Conservation (phyloP, 257 asterid species). For the Capsicum baccatum region DNA sequence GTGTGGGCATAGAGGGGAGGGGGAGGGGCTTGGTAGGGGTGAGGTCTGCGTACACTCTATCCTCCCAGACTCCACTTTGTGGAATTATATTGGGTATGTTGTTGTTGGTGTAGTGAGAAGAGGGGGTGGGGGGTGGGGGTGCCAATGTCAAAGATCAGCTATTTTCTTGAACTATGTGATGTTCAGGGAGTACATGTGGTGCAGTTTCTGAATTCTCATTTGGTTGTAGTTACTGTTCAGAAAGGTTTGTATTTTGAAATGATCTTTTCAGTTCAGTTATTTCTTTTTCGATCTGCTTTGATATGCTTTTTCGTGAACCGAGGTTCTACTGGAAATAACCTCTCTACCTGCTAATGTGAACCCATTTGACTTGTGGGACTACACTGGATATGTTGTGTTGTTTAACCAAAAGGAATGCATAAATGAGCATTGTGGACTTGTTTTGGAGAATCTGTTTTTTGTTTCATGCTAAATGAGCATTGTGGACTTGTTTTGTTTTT, state of each 20-base stretch:
- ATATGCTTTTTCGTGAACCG: not conserved
- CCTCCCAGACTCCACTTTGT: too few relatives aligned
- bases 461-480: conserved; percentile 32
- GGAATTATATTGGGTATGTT: too few relatives aligned
- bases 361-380: not conserved
- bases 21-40: too few relatives aligned
- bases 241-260: not conserved
- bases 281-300: not conserved
- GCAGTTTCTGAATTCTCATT: conserved; percentile 10
- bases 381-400: not conserved
- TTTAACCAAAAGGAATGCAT: not conserved
- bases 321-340: not conserved
- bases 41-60: too few relatives aligned
- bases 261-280: not conserved
- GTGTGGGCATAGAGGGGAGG: not conserved
- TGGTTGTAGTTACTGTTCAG: not conserved
- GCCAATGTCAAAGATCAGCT: not conserved
- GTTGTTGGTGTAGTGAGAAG: too few relatives aligned
- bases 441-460: conserved; percentile 7
- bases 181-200: conserved; percentile 10
- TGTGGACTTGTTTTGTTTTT: conserved; percentile 31
- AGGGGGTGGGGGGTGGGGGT: not conserved
- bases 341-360: not conserved
- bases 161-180: not conserved
- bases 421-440: conserved; percentile 28